Evolutionary conservation across 2,329 filamentous ascomycete genomes (phyloP).

Genomic region (Aspergillus pseudoviridinutans): DNA sequence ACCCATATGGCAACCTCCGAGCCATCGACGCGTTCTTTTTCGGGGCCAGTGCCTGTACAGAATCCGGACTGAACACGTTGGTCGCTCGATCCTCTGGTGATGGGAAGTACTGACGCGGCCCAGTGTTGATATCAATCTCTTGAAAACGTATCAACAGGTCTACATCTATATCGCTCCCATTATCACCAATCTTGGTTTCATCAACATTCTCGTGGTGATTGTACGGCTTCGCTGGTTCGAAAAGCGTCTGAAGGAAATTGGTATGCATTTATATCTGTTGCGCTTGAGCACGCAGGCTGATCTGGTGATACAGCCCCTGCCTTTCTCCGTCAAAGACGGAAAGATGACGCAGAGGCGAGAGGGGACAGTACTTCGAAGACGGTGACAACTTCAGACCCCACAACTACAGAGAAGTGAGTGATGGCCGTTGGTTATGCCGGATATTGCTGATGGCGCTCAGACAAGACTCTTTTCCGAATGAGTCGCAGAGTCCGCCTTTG

Average conservation of each 20-base stretch:
- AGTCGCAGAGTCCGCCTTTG: not conserved
- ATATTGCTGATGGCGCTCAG: not conserved
- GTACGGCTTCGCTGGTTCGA: slow-evolving; percentile 50
- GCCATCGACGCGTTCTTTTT: slow-evolving; percentile 51
- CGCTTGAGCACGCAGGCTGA: fast-evolving
- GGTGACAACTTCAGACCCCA: not conserved
- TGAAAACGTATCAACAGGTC: slow-evolving; percentile 51
- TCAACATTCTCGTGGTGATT: slow-evolving; percentile 49
- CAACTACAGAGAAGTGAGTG: not conserved
- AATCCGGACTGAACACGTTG: slow-evolving; percentile 51
- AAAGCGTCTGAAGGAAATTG: slow-evolving; percentile 41
- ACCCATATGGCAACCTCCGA: slow-evolving; percentile 38
- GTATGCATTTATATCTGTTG: slow-evolving; percentile 8
- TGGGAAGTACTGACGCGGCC: not conserved
- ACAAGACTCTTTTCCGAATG: not conserved
- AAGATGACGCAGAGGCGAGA: not conserved
- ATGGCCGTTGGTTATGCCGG: not conserved
- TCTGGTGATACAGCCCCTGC: not conserved
- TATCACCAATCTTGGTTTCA: slow-evolving; percentile 47
- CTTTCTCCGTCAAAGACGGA: not conserved
- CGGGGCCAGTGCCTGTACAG: slow-evolving; percentile 47
- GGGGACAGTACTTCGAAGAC: not conserved
- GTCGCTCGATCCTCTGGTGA: slow-evolving; percentile 10
- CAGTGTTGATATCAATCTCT: slow-evolving; percentile 48
- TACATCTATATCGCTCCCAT: slow-evolving; percentile 50